Conservation (phyloP, 768 basidiomycete genomes). For the Collybia sp. region DNA sequence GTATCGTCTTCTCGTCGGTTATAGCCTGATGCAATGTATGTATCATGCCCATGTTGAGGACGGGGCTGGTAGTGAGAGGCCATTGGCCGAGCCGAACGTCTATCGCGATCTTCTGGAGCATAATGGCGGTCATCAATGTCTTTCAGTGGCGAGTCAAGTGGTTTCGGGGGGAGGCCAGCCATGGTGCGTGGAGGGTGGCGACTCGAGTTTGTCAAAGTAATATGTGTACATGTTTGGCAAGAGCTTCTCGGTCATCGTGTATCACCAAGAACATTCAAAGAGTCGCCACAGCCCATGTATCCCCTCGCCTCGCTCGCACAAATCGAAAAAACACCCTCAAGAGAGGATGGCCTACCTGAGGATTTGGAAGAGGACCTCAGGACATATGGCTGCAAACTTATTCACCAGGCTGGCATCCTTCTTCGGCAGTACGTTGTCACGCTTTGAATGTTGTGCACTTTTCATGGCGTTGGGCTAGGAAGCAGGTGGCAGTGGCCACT, state of each 20-base stretch:
- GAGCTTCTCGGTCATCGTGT: too few relatives aligned
- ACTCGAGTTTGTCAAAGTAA: too few relatives aligned
- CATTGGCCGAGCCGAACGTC: slow-evolving; percentile 19
- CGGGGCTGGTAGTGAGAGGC: slow-evolving; percentile 11
- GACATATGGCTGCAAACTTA: slow-evolving; percentile 88
- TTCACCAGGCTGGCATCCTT: slow-evolving; percentile 91
- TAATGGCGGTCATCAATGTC: slow-evolving; percentile 11
- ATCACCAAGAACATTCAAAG: too few relatives aligned
- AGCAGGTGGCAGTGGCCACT: slow-evolving; percentile 95
- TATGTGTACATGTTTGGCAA: too few relatives aligned
- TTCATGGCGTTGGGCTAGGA: slow-evolving; percentile 39
- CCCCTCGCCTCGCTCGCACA: slow-evolving; percentile 83
- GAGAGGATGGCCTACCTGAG: slow-evolving; percentile 73
- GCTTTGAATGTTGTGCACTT: background rate
- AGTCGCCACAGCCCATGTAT: slow-evolving; percentile 26
- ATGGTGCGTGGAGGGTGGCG: slow-evolving; percentile 11
- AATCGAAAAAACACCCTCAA: slow-evolving; percentile 75
- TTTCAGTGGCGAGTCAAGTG: slow-evolving; percentile 23
- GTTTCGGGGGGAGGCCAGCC: slow-evolving; percentile 37
- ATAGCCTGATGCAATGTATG: slow-evolving; percentile 24
- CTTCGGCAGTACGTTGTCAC: slow-evolving; percentile 69
- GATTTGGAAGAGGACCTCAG: slow-evolving; percentile 87
- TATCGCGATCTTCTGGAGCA: slow-evolving; percentile 21
- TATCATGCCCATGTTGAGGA: slow-evolving; percentile 18
- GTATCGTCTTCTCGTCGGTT: slow-evolving; percentile 7